Evolutionary conservation across 1,284 basidiomycete genomes (phyloP), one percentile per base, ranked within the genome.

Genomic region (Austroboletus niveus): DNA sequence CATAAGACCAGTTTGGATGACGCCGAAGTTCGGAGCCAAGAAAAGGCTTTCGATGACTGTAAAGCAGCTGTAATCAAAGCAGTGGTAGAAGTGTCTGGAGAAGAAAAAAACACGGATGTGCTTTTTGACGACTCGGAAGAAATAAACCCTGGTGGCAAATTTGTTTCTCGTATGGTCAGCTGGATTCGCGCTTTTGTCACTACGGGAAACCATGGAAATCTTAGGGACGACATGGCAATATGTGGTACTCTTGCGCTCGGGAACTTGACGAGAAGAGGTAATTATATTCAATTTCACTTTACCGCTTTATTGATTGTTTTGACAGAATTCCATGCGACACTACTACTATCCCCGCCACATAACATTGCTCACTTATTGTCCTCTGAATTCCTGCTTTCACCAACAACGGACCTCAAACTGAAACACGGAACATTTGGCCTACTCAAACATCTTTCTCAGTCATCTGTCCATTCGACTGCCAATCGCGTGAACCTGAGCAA

Each of bases 371-470:
- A 76, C 14, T 51, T 77, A 8, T 64, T 84, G 67, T 83, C 71
- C 49, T 81, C 73, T 54, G 74, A 53, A 60, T 78, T 59, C 67
- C 79, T 74, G 57, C 78, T 71, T 54, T 85, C 70, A 54, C 74
- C 67, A 54, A 71, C 60, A 56, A 78, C 79, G 5, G 89, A 92
- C 60, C 76, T 92, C 60, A 90, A 92, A 62, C 74, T 93, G 47
- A 92, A 92, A 65, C 92, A 96, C 63, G 89, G 88, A 29, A 80
- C 89, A 48, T 74, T 95, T 31, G 91, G 90, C 20, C 72, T 97
- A 34, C 74, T 96, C 40, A 89, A 92, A 63, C 90, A 96, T 66
- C 75, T 97, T 4, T 82, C 92, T 1, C 90, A 95, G 60, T 78
- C 88, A 17, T 73, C 81, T 35, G 68, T 75, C 17, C 84, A 88